Percentiles rank a stretch among this genome's conserved stretches.
Evolutionary conservation across 1,139 yeast species (phyloP).

Genomic region (Saccharomyces uvarum): DNA sequence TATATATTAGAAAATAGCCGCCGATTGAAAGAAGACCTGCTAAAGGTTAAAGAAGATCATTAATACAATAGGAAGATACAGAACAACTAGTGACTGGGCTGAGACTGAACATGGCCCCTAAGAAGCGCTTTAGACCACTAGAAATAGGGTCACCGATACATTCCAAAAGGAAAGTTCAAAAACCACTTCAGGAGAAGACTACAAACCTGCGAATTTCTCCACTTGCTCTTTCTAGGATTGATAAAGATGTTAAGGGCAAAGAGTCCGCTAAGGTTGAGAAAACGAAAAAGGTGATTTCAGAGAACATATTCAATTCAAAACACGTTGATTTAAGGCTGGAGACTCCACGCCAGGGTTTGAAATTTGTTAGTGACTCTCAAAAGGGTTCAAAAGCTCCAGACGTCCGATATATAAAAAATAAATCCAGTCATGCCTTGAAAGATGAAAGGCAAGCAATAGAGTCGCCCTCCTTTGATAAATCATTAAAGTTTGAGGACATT

Average conservation of each 20-base stretch:
- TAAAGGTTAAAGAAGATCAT: not conserved
- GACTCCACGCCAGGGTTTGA: not conserved
- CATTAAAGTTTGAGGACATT: conserved; percentile 32
- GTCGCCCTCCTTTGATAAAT: conserved; percentile 9
- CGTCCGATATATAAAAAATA: not conserved
- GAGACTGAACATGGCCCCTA: not conserved
- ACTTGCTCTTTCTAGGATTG: not conserved
- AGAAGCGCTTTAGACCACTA: not conserved
- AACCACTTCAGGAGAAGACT: not conserved
- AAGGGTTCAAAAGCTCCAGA: not conserved
- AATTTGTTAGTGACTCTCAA: not conserved
- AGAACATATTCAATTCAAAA: not conserved
- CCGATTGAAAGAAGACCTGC: not conserved
- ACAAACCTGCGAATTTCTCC: not conserved
- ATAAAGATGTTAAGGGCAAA: not conserved
- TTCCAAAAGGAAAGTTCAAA: not conserved
- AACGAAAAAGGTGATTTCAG: not conserved
- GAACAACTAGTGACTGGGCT: not conserved
- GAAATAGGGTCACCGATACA: not conserved
- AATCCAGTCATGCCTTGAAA: not conserved
- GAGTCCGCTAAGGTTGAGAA: not conserved
- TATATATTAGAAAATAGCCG: not conserved
- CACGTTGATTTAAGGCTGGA: not conserved
- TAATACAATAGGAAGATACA: not conserved
- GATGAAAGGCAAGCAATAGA: conserved; percentile 4